A percentile compares a stretch with the other conserved stretches of the same genome.
Evolutionary conservation across 192 early-diverging fungal species (phyloP).

Genomic region (Entomortierella lignicola): DNA sequence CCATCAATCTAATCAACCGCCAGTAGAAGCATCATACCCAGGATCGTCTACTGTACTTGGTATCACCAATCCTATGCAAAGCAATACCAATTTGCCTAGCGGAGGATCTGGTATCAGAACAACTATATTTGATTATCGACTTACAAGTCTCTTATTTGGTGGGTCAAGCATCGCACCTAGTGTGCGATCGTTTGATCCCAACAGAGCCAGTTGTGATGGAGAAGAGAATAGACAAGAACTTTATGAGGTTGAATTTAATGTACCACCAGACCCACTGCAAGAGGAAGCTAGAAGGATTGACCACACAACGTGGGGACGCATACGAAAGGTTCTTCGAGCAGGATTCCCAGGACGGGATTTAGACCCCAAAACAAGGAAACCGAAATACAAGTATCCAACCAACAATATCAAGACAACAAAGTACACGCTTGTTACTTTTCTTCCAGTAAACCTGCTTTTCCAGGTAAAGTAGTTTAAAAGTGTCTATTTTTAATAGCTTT

Average conservation of each 20-base stretch:
- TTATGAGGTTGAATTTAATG: constrained; percentile 52
- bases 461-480: constrained; percentile 45
- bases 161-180: constrained; percentile 47
- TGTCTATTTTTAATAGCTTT: neutral
- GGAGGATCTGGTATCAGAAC: constrained; percentile 38
- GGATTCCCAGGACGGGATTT: constrained; percentile 49
- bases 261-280: constrained; percentile 18
- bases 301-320: constrained; percentile 28
- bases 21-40: constrained; percentile 3
- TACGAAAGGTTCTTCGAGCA: constrained; percentile 38
- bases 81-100: constrained; percentile 20
- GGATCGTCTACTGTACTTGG: constrained; percentile 22
- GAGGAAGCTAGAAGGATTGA: constrained; percentile 28
- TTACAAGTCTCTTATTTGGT: constrained; percentile 32
- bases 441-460: constrained; percentile 53
- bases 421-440: constrained; percentile 55
- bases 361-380: constrained; percentile 42
- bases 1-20: constrained; percentile 22
- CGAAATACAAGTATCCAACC: constrained; percentile 60
- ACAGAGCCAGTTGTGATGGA: constrained; percentile 5
- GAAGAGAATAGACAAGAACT: constrained; percentile 29
- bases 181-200: constrained; percentile 48
- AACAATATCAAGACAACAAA: constrained; percentile 61
- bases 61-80: constrained; percentile 53
- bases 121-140: constrained; percentile 48